Percentiles rank a stretch among this genome's conserved stretches.
Evolutionary conservation across 192 early-diverging fungal species (phyloP).

Genomic region (Funneliformis mosseae): DNA sequence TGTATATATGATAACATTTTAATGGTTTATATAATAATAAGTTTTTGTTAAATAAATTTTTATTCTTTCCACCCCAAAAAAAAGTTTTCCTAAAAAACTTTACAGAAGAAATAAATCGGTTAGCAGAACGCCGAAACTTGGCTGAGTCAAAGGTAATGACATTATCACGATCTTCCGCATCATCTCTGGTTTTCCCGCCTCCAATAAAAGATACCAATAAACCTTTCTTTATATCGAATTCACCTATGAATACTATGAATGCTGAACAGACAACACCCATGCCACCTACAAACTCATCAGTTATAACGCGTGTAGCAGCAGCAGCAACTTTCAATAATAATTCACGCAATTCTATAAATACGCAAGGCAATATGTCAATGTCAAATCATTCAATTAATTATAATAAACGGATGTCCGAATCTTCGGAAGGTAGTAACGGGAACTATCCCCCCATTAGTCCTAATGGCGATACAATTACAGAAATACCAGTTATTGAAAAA

Average conservation of each 20-base stretch:
- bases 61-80: not conserved
- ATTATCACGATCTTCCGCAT: not conserved
- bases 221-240: conserved; percentile 10
- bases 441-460: not conserved
- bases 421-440: not conserved
- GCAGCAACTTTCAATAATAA: conserved; percentile 17
- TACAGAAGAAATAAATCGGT: conserved; percentile 57
- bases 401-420: conserved; percentile 2
- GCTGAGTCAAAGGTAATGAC: not conserved
- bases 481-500: conserved; percentile 25
- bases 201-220: conserved; percentile 18
- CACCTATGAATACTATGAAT: not conserved
- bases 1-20: conserved; percentile 15
- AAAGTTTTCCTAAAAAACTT: conserved; percentile 69
- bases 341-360: not conserved
- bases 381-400: not conserved
- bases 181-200: conserved; percentile 12
- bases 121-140: conserved; percentile 30
- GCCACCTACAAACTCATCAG: conserved; percentile 4
- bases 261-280: conserved; percentile 1
- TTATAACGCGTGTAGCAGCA: conserved; percentile 24
- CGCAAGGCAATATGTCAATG: not conserved
- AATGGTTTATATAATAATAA: not conserved
- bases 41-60: not conserved
- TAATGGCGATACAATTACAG: conserved; percentile 26